Percentiles rank a stretch among this genome's conserved stretches.
Conservation (phyloP, 345 rosid species). For the Eucalyptus caleyi region DNA sequence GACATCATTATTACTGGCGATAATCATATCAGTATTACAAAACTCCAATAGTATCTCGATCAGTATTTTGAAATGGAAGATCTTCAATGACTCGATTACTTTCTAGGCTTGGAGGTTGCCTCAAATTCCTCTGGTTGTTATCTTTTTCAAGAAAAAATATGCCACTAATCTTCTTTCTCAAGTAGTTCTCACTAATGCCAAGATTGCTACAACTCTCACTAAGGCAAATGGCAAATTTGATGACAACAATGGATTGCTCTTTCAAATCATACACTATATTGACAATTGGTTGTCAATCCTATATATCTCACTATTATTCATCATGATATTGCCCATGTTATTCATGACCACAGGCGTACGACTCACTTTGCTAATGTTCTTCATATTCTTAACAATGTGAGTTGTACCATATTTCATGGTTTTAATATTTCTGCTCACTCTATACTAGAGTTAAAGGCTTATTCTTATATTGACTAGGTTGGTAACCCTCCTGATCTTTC, state of each 20-base stretch:
- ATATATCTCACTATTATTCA: neutral
- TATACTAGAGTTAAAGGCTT: neutral
- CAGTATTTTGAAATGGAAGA: neutral
- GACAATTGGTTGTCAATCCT: neutral
- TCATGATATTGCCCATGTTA: too few relatives aligned
- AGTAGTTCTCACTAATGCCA: neutral
- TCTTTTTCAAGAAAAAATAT: neutral
- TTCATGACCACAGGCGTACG: rapidly evolving
- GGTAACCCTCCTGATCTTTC: neutral
- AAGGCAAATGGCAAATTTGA: neutral
- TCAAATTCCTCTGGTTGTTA: neutral
- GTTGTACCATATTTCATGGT: neutral
- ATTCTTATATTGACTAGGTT: neutral
- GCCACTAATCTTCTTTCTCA: neutral
- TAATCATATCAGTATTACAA: neutral
- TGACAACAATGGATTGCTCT: neutral
- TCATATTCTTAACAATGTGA: neutral
- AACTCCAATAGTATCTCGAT: neutral
- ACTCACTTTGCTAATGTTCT: neutral
- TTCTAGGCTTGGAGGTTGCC: neutral
- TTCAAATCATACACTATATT: neutral
- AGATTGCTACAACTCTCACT: neutral
- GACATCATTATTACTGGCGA: neutral
- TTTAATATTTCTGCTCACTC: neutral
- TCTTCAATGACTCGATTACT: neutral